Evolutionary conservation across 352 stramenopile genomes (phyloP).

Genomic region (Aphanomyces cochlioides): DNA sequence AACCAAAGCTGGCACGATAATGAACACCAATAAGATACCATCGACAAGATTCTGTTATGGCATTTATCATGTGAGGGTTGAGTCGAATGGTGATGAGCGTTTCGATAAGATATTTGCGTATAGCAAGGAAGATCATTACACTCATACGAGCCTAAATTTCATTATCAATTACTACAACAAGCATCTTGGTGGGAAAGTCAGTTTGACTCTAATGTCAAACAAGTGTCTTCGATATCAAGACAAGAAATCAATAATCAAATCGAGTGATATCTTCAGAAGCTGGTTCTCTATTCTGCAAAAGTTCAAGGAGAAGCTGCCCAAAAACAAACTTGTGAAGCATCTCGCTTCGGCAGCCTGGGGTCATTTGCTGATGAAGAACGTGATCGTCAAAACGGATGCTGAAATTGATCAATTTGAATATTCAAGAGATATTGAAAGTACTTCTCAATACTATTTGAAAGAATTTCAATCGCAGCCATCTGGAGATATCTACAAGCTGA

Average conservation of each 20-base stretch:
- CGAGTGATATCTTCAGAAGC: background rate
- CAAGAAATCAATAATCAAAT: slow-evolving; percentile 4
- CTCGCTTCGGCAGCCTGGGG: background rate
- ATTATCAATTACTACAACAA: slow-evolving; percentile 1
- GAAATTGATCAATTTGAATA: too few species aligned
- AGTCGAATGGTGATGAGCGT: slow-evolving; percentile 3
- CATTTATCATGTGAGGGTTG: slow-evolving; percentile 7
- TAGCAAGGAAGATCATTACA: slow-evolving; percentile 5
- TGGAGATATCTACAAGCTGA: background rate
- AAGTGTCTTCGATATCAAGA: slow-evolving; percentile 11
- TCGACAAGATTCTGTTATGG: background rate
- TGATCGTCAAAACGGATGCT: background rate
- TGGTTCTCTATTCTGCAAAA: slow-evolving; percentile 8
- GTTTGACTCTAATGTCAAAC: background rate
- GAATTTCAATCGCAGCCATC: background rate
- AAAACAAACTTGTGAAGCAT: slow-evolving; percentile 13
- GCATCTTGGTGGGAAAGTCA: slow-evolving; percentile 2
- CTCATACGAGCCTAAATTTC: slow-evolving; percentile 3
- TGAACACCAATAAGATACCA: slow-evolving; percentile 5
- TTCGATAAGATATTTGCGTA: background rate
- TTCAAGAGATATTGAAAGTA: background rate
- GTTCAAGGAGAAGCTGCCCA: slow-evolving; percentile 5
- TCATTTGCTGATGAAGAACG: background rate
- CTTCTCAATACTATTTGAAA: slow-evolving; percentile 8
- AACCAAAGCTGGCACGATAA: background rate